phyloP scores from a whole-genome alignment of 495 filamentous ascomycete genomes.

The Massariosphaeria phaeospora region DNA sequence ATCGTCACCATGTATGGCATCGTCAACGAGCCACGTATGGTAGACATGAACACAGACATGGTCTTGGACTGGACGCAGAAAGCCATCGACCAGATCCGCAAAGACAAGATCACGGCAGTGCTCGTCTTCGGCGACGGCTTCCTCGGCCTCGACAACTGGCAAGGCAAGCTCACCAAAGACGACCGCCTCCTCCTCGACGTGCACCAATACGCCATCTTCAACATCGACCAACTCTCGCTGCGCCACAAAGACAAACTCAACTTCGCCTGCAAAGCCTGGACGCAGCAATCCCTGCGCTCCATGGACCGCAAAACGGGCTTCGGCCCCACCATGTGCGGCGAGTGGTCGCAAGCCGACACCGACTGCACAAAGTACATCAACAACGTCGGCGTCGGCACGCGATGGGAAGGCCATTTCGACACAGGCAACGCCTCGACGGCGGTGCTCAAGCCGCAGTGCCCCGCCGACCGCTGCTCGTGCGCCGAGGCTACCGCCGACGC shows the following conservation, averaged over 20 bases:
- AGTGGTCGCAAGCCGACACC: constrained; percentile 97
- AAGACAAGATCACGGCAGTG: constrained; percentile 44
- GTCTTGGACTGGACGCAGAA: constrained; percentile 40
- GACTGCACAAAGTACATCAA: constrained; percentile 87
- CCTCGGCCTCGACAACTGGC: constrained; percentile 49
- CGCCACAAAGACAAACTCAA: constrained; percentile 62
- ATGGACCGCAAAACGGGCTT: constrained; percentile 73
- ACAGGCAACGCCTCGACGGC: constrained; percentile 53
- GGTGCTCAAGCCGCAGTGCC: constrained; percentile 64
- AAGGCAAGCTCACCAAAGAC: constrained; percentile 43
- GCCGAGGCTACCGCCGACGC: constrained; percentile 67
- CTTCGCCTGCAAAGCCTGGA: constrained; percentile 85
- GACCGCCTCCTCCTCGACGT: constrained; percentile 68
- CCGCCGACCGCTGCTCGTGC: constrained; percentile 64
- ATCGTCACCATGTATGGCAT: constrained; percentile 44
- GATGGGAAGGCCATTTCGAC: constrained; percentile 80
- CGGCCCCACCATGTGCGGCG: constrained; percentile 93
- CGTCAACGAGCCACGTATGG: constrained; percentile 44
- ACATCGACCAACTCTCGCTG: constrained; percentile 53
- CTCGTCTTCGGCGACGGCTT: constrained; percentile 69
- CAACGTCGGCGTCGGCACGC: constrained; percentile 79
- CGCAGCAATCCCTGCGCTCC: constrained; percentile 63
- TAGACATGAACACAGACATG: constrained; percentile 42
- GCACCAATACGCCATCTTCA: constrained; percentile 74
- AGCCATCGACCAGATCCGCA: constrained; percentile 37